phyloP scores from a whole-genome alignment of 805 yeast genomes.

The Spathaspora girioi region DNA sequence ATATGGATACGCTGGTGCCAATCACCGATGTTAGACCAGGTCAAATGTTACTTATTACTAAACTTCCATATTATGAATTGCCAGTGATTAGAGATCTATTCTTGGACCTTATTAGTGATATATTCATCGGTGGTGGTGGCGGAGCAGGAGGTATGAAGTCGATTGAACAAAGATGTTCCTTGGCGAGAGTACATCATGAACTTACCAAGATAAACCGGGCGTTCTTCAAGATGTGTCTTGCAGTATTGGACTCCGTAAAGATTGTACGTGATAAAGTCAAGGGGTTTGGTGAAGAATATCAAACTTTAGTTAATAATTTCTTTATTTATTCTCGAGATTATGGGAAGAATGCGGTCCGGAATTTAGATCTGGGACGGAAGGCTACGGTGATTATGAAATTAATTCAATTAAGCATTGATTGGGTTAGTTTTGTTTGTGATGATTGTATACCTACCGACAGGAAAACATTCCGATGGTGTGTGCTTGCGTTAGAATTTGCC shows the following conservation, averaged over 20 bases:
- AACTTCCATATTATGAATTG: slow-evolving; percentile 59
- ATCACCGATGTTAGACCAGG: slow-evolving; percentile 63
- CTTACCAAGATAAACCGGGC: slow-evolving; percentile 60
- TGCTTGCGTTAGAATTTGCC: slow-evolving; percentile 90
- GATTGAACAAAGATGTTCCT: slow-evolving; percentile 65
- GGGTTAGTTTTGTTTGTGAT: slow-evolving; percentile 91
- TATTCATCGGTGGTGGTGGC: slow-evolving; percentile 35
- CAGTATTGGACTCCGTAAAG: slow-evolving; percentile 59
- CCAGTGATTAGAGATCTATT: slow-evolving; percentile 56
- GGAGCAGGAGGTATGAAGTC: slow-evolving; percentile 31
- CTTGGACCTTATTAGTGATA: slow-evolving; percentile 52
- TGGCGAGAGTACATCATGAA: slow-evolving; percentile 70
- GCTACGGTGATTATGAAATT: slow-evolving; percentile 68
- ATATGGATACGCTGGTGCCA: slow-evolving; percentile 40
- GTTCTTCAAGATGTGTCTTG: slow-evolving; percentile 63
- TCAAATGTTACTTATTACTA: slow-evolving; percentile 61
- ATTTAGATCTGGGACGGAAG: slow-evolving; percentile 61
- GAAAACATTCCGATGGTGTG: slow-evolving; percentile 94
- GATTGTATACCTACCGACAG: slow-evolving; percentile 92
- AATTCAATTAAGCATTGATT: slow-evolving; percentile 74
- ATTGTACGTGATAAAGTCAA: slow-evolving; percentile 52
- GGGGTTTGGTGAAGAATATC: slow-evolving; percentile 48
- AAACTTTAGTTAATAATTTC: slow-evolving; percentile 70
- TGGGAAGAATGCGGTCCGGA: slow-evolving; percentile 66
- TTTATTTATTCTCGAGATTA: slow-evolving; percentile 79